These are phyloP conservation scores for Blastomyces gilchristii DNA, from an alignment of 2,329 filamentous ascomycete genomes.

Conservation along the genomic window DNA sequence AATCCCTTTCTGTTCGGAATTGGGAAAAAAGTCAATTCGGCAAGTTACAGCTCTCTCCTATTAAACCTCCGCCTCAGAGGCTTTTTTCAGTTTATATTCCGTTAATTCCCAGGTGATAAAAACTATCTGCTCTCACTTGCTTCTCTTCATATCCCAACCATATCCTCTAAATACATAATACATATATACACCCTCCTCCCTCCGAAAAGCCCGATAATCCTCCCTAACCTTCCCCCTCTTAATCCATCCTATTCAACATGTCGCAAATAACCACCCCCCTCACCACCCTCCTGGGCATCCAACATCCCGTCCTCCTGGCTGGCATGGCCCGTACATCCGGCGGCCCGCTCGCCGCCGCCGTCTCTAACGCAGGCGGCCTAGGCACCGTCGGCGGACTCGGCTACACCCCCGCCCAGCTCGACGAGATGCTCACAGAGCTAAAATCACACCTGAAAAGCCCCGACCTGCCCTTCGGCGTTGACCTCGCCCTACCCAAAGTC, in stretches of 20 bases:
- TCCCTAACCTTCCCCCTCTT: background rate
- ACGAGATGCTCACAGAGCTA: slow-evolving; percentile 73
- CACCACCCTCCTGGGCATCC: slow-evolving; percentile 66
- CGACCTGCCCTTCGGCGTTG: slow-evolving; percentile 74
- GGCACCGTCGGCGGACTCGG: slow-evolving; percentile 54
- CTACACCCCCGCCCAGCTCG: slow-evolving; percentile 63
- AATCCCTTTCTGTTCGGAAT: background rate
- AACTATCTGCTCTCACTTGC: background rate
- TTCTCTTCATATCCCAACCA: background rate
- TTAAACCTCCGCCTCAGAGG: background rate
- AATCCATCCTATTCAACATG: slow-evolving; percentile 13
- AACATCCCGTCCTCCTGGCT: slow-evolving; percentile 81
- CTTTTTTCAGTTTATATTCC: background rate
- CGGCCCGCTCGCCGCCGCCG: slow-evolving; percentile 68
- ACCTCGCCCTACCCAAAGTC: slow-evolving; percentile 82
- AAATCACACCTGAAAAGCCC: slow-evolving; percentile 60
- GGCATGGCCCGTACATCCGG: slow-evolving; percentile 86
- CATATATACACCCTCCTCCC: background rate
- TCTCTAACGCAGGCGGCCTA: slow-evolving; percentile 79
- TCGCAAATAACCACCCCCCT: slow-evolving; percentile 59
- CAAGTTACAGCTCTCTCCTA: too few species aligned
- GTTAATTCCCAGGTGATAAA: background rate
- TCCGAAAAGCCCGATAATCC: background rate
- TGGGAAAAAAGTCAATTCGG: background rate
- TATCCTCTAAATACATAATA: background rate